These are phyloP conservation scores for Ilyonectria destructans DNA, from an alignment of 2,329 filamentous ascomycete genomes.

Conservation along the genomic window DNA sequence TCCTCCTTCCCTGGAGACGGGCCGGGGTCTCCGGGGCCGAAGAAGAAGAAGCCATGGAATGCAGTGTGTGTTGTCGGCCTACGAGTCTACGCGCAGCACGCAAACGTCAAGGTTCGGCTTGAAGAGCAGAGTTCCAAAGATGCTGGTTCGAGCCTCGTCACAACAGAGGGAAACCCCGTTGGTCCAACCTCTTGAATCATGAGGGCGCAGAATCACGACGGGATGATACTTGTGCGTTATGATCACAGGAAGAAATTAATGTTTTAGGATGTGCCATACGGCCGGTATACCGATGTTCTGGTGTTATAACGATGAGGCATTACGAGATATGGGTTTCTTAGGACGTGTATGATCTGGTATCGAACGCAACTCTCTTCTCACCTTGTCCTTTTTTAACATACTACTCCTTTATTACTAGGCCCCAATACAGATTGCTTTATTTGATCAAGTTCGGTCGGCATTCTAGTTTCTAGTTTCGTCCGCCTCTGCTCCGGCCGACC, in stretches of 20 bases:
- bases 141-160: conserved; percentile 39
- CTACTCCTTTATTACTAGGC: neutral
- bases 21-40: conserved; percentile 4
- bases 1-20: conserved; percentile 23
- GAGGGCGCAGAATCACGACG: neutral
- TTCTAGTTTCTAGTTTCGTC: neutral
- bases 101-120: conserved; percentile 54
- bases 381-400: conserved; percentile 4
- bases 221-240: conserved; percentile 23
- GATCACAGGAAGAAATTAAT: conserved; percentile 12
- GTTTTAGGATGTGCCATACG: neutral
- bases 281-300: neutral
- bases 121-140: conserved; percentile 53
- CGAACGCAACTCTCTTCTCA: conserved; percentile 10
- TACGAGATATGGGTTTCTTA: neutral
- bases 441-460: neutral
- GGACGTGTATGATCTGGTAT: conserved; percentile 8
- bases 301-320: neutral
- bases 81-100: conserved; percentile 57
- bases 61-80: conserved; percentile 61
- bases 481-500: neutral
- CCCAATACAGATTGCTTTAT: conserved; percentile 4
- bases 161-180: conserved; percentile 32
- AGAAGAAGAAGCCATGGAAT: conserved; percentile 56
- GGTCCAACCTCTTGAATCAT: conserved; percentile 30